These are phyloP conservation scores for Xylaria palmicola DNA, from an alignment of 495 filamentous ascomycete genomes.

Conservation along the genomic window DNA sequence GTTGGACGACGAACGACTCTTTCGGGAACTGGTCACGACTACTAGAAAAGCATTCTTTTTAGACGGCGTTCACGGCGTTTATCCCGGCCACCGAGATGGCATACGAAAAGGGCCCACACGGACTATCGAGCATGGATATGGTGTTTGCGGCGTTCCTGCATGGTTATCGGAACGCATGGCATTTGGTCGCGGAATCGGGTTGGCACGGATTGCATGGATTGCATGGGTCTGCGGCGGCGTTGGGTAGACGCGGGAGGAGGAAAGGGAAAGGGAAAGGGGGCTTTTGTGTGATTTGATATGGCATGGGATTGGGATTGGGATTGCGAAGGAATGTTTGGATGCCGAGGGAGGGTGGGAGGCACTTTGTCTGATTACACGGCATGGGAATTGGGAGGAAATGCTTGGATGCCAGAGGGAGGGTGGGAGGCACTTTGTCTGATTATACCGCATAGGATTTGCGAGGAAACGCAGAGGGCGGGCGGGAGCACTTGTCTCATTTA, in stretches of 20 bases:
- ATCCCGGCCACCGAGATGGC: background rate
- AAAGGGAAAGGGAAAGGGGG: too few species aligned
- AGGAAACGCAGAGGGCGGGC: background rate
- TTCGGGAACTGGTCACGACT: background rate
- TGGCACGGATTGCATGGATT: background rate
- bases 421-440: too few species aligned
- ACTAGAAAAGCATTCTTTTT: background rate
- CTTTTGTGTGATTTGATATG: background rate
- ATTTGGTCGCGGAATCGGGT: background rate
- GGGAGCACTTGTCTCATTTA: too few species aligned
- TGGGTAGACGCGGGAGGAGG: too few species aligned
- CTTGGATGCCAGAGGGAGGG: too few species aligned
- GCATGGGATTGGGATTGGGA: background rate
- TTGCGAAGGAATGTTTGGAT: slow-evolving; percentile 7
- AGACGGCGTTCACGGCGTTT: too few species aligned
- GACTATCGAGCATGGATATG: background rate
- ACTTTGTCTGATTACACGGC: background rate
- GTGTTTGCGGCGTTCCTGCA: background rate
- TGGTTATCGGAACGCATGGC: slow-evolving; percentile 9
- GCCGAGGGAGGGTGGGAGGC: background rate
- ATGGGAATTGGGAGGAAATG: too few species aligned
- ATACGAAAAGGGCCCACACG: background rate
- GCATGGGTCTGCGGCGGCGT: background rate
- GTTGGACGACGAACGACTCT: too few species aligned
- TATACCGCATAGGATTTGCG: slow-evolving; percentile 2